A percentile compares a stretch with the other conserved stretches of the same genome.
Evolutionary conservation across 441 rosid species (phyloP).

Genomic region (Bruguiera hainesii): DNA sequence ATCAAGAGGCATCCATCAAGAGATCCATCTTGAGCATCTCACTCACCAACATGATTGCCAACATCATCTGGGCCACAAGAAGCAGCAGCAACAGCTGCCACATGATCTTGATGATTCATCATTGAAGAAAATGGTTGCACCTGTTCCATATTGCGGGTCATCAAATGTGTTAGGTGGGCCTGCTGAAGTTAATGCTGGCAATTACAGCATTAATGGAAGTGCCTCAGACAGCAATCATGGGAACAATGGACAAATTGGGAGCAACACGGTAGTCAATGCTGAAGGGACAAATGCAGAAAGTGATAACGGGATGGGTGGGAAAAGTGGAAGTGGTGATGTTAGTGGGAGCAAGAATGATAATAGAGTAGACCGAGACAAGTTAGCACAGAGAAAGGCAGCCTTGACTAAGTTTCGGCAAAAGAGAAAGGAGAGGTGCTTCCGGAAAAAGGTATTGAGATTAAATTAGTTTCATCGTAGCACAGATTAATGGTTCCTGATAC

Average conservation of each 20-base stretch:
- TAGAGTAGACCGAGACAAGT: constrained; percentile 30
- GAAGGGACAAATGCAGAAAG: constrained; percentile 37
- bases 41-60: constrained; percentile 23
- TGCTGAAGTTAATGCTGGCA: constrained; percentile 40
- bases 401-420: constrained; percentile 53
- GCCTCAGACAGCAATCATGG: constrained; percentile 61
- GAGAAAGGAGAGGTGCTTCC: constrained; percentile 52
- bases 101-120: constrained; percentile 36
- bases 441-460: constrained; percentile 38
- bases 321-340: constrained; percentile 39
- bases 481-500: background rate
- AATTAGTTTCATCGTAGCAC: background rate
- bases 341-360: constrained; percentile 37
- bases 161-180: constrained; percentile 44
- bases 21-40: constrained; percentile 30
- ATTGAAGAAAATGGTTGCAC: constrained; percentile 35
- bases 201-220: constrained; percentile 52
- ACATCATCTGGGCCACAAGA: constrained; percentile 18
- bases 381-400: constrained; percentile 45
- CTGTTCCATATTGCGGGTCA: constrained; percentile 51
- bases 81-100: constrained; percentile 25
- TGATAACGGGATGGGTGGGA: constrained; percentile 36
- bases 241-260: constrained; percentile 52
- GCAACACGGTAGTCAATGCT: constrained; percentile 44
- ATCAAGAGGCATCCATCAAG: constrained; percentile 27